phyloP scores from a whole-genome alignment of 169 alveolate species.

The Plasmodium knowlesi region DNA sequence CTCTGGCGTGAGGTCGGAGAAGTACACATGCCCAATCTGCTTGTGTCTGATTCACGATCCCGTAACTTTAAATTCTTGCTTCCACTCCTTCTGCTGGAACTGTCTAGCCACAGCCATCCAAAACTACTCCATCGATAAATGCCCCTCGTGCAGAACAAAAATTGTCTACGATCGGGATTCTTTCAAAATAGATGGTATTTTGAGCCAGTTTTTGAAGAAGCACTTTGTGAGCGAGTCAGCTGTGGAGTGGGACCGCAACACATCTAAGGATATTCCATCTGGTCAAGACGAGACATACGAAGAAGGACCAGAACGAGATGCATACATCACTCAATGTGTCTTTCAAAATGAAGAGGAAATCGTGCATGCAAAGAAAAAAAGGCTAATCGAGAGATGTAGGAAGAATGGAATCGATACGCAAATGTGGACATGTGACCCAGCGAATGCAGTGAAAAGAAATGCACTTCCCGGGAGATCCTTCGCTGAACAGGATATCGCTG shows the following conservation, averaged over 20 bases:
- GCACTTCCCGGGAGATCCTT: background rate
- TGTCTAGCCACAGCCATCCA: conserved; percentile 63
- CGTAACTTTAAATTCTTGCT: conserved; percentile 48
- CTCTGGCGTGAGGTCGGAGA: conserved; percentile 1
- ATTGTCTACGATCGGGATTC: conserved; percentile 34
- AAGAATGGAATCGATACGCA: background rate
- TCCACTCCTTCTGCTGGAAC: conserved; percentile 62
- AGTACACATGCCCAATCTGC: conserved; percentile 55
- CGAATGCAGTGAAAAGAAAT: background rate
- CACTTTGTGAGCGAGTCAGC: background rate
- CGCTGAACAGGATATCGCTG: background rate
- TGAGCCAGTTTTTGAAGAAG: conserved; percentile 32
- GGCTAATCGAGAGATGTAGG: too few species aligned
- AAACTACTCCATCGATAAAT: conserved; percentile 37
- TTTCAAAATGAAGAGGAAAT: background rate
- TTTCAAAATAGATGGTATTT: conserved; percentile 46
- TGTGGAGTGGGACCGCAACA: background rate
- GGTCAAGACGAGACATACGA: background rate
- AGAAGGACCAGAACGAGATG: background rate
- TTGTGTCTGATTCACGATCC: conserved; percentile 48
- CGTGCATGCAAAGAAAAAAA: background rate
- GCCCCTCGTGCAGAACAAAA: conserved; percentile 55
- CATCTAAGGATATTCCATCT: background rate
- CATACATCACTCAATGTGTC: background rate
- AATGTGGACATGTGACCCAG: background rate